Percentiles rank a stretch among this genome's conserved stretches.
These are phyloP conservation scores for Amanita inopinata DNA, from an alignment of 768 basidiomycete genomes.

Conservation along the genomic window DNA sequence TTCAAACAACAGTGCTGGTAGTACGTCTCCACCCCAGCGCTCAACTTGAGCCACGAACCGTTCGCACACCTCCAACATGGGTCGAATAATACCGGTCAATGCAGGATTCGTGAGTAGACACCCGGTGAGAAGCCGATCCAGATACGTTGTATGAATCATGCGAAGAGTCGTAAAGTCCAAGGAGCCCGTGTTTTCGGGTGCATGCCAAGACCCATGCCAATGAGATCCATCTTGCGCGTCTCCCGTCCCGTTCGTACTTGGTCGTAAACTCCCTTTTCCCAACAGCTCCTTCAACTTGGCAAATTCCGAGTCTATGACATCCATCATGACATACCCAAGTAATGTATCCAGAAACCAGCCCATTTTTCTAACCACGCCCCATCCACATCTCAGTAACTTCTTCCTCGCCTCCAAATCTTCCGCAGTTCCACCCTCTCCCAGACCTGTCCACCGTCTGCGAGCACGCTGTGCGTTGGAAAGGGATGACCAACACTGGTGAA, in stretches of 20 bases:
- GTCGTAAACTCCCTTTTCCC: conserved; percentile 20
- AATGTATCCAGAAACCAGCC: conserved; percentile 85
- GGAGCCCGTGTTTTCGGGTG: conserved; percentile 12
- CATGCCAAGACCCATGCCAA: conserved; percentile 11
- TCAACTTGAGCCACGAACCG: conserved; percentile 83
- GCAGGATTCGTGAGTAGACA: conserved; percentile 63
- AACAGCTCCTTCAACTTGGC: conserved; percentile 56
- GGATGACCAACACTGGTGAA: conserved; percentile 77
- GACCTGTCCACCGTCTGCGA: conserved; percentile 76
- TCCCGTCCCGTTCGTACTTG: conserved; percentile 10
- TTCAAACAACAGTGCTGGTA: conserved; percentile 77
- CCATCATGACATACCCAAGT: conserved; percentile 79
- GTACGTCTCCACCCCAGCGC: conserved; percentile 85
- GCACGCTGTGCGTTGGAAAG: conserved; percentile 81
- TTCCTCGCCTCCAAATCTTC: conserved; percentile 61
- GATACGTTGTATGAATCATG: conserved; percentile 70
- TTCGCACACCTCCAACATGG: conserved; percentile 77
- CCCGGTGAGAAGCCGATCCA: conserved; percentile 71
- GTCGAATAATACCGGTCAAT: conserved; percentile 52
- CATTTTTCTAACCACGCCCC: conserved; percentile 86
- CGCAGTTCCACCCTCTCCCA: conserved; percentile 74
- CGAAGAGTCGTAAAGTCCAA: conserved; percentile 86
- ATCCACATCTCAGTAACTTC: conserved; percentile 64
- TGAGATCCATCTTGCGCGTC: conserved; percentile 3
- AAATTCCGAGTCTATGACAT: conserved; percentile 84